Percentiles rank a stretch among this genome's conserved stretches.
Evolutionary conservation across 352 stramenopile genomes (phyloP).

Genomic region (Globisporangium paddicum): DNA sequence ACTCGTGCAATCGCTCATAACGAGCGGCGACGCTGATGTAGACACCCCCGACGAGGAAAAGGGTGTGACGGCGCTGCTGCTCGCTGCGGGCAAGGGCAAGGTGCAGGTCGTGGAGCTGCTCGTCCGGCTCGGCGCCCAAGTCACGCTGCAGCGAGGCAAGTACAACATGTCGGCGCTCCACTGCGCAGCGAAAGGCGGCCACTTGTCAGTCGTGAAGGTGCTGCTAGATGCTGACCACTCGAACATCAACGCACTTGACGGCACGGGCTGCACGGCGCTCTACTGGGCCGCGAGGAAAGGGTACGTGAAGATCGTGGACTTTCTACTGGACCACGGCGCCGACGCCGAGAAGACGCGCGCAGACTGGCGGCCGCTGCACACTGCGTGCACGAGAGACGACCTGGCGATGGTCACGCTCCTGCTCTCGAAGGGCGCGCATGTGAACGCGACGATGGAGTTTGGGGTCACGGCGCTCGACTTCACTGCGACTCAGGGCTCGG

Average conservation of each 20-base stretch:
- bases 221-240: background rate
- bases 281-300: slow-evolving; percentile 14
- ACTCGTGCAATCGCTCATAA: slow-evolving; percentile 4
- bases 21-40: slow-evolving; percentile 8
- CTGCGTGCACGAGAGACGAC: slow-evolving; percentile 13
- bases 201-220: background rate
- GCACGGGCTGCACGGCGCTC: slow-evolving; percentile 12
- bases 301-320: slow-evolving; percentile 3
- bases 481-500: slow-evolving; percentile 5
- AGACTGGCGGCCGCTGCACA: slow-evolving; percentile 15
- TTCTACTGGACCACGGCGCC: slow-evolving; percentile 11
- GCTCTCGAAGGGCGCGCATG: slow-evolving; percentile 9
- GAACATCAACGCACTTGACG: slow-evolving; percentile 1
- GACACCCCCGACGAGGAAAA: slow-evolving; percentile 9
- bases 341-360: slow-evolving; percentile 7
- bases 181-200: slow-evolving; percentile 11
- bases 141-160: slow-evolving; percentile 3
- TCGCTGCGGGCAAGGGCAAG: slow-evolving; percentile 13
- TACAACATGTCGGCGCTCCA: slow-evolving; percentile 13
- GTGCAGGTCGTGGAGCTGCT: slow-evolving; percentile 10
- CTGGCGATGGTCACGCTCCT: slow-evolving; percentile 13
- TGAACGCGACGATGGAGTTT: slow-evolving; percentile 15
- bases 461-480: slow-evolving; percentile 15
- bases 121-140: slow-evolving; percentile 6
- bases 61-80: slow-evolving; percentile 12